Conservation (phyloP, 2,329 filamentous ascomycete species). For the Diaporthe sp. region DNA sequence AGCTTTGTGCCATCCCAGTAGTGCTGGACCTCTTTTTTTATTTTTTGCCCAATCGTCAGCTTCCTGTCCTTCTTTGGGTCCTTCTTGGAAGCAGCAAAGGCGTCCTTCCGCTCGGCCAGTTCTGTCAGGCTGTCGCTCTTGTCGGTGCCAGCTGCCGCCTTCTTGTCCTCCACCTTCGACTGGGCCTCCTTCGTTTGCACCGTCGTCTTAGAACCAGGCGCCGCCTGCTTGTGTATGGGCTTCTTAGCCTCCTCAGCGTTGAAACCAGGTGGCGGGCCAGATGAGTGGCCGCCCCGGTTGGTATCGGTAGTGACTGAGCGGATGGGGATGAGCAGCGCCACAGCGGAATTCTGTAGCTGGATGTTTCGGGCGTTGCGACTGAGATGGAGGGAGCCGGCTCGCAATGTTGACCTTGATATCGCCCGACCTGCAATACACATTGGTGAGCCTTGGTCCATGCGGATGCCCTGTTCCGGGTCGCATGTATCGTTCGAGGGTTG, state of each 20-base stretch:
- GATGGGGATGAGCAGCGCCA: slow-evolving; percentile 67
- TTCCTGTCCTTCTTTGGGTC: slow-evolving; percentile 78
- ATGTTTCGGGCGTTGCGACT: slow-evolving; percentile 58
- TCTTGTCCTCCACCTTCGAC: slow-evolving; percentile 44
- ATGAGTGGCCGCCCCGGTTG: slow-evolving; percentile 58
- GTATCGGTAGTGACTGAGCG: slow-evolving; percentile 69
- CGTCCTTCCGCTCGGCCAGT: slow-evolving; percentile 72
- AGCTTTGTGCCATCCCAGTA: slow-evolving; percentile 99
- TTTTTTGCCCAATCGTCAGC: slow-evolving; percentile 87
- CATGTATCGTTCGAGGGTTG: slow-evolving; percentile 12
- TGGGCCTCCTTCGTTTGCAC: slow-evolving; percentile 45
- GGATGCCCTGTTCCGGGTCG: background rate
- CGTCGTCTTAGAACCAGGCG: slow-evolving; percentile 48
- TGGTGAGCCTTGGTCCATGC: slow-evolving; percentile 41
- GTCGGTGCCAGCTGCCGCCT: slow-evolving; percentile 40
- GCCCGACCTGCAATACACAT: slow-evolving; percentile 51
- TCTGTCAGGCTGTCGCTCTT: slow-evolving; percentile 63
- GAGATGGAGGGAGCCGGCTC: slow-evolving; percentile 58
- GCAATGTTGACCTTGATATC: slow-evolving; percentile 56
- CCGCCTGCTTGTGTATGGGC: slow-evolving; percentile 71
- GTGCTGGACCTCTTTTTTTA: slow-evolving; percentile 93
- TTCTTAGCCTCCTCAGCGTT: slow-evolving; percentile 91
- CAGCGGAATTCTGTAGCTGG: slow-evolving; percentile 57
- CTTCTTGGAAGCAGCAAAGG: slow-evolving; percentile 69
- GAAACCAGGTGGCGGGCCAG: slow-evolving; percentile 87